These are phyloP conservation scores for Hygrocybe coccinea DNA, from an alignment of 768 basidiomycete genomes.

Conservation along the genomic window DNA sequence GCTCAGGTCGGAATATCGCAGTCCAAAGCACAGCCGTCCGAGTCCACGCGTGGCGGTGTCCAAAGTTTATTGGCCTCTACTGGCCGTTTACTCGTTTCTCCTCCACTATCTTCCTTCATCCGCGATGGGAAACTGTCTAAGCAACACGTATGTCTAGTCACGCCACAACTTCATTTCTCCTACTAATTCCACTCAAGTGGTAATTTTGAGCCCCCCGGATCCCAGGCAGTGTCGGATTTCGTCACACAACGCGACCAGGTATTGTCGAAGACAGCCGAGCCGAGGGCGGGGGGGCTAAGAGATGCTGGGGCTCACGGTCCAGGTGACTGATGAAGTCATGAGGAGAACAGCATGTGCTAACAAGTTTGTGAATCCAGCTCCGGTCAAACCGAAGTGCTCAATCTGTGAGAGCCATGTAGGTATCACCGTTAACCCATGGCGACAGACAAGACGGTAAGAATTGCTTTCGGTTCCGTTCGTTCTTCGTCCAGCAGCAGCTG, in stretches of 20 bases:
- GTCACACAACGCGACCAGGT: conserved; percentile 1
- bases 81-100: no score
- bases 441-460: conserved; percentile 11
- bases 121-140: conserved; percentile 20
- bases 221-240: conserved; percentile 7
- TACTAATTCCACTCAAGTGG: conserved; percentile 8
- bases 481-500: no score
- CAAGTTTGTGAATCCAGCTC: background rate
- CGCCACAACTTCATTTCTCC: background rate
- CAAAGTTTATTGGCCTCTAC: no score
- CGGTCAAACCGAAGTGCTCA: conserved; percentile 16
- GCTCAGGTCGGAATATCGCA: no score
- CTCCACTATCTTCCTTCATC: background rate
- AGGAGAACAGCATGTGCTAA: background rate
- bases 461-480: background rate
- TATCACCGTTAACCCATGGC: conserved; percentile 18
- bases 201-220: conserved; percentile 17
- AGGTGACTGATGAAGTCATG: conserved; percentile 9
- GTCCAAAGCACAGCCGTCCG: no score
- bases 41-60: no score
- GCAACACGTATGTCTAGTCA: conserved; percentile 9
- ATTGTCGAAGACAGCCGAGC: conserved; percentile 7
- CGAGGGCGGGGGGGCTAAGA: no score
- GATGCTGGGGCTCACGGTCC: conserved; percentile 2
- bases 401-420: conserved; percentile 17